Base-by-base conservation (phyloP, 805 yeast genomes). In the Zygosaccharomyces siamensis region DNA sequence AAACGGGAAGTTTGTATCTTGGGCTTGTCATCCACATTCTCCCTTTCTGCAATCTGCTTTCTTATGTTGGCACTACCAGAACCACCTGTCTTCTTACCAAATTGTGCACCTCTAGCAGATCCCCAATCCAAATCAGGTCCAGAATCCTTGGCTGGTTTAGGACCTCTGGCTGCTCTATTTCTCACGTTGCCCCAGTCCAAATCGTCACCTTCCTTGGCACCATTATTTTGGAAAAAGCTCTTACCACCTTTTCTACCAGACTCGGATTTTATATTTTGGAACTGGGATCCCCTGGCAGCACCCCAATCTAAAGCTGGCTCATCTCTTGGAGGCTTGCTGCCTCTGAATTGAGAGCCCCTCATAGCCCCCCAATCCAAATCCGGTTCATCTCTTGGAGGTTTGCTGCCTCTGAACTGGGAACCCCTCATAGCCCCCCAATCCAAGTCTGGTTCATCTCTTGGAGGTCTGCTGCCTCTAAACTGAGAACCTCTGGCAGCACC, bases 291-390 rank as follows among this genome's bases (percentile, higher is more conserved):
- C 7, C 48, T 73, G 50, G 70, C 74, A 31, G 41, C 61, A 52
- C 61, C 62, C 71, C 61, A 62, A 42, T 54, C 69, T 56, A 60
- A 58, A 47, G 55, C 63, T 48, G 62, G 67, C 60, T 50, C 74
- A 53, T 56, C 76, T 46, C 69, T 62, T 49, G 63, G 62, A 50
- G 56, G 58, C 55, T 54, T 61, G 64, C 54, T 41, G 27, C 49
- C 52, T 12, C 49, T 46, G 52, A 51, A 59, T 37, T 57, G 67
- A 24, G 66, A 61, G 38, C 71, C 72, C 71, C 77, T 72, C 48
- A 70, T 74, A 45, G 66, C 60, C 53, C 74, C 70, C 83, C 88
- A 82, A 66, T 84, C 88, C 46, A 81, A 68, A 28, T 79, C 79
- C 41, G 80, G 79, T 59, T 75, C 82, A 57, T 74, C 79, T 52